Evolutionary conservation across 1,284 basidiomycete species (phyloP).

Genomic region (Boletus smithii): DNA sequence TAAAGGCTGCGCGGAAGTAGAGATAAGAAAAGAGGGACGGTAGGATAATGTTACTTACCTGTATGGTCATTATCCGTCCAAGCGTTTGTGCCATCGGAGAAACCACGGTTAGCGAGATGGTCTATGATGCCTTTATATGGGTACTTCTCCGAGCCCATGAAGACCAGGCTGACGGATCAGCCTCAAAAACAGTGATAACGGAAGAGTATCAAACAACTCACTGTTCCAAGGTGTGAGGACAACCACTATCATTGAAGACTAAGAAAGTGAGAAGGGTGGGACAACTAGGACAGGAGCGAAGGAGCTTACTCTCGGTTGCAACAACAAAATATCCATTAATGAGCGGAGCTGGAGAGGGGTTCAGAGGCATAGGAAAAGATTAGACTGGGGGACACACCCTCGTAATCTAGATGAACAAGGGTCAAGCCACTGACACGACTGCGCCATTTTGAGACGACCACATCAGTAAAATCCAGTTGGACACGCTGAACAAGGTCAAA

Average conservation of each 20-base stretch:
- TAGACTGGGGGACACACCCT: conserved; percentile 46
- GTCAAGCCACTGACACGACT: conserved; percentile 77
- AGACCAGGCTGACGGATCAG: conserved; percentile 62
- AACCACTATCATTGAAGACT: conserved; percentile 92
- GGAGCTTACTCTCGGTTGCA: conserved; percentile 79
- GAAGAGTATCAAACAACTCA: conserved; percentile 36
- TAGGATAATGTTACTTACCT: conserved; percentile 10
- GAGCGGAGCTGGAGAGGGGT: conserved; percentile 61
- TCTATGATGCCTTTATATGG: conserved; percentile 98
- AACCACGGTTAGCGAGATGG: conserved; percentile 94
- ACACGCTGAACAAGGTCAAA: conserved; percentile 76
- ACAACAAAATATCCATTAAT: conserved; percentile 93
- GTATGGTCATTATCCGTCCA: conserved; percentile 88
- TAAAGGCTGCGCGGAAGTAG: conserved; percentile 61
- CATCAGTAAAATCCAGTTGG: conserved; percentile 72
- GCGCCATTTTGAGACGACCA: conserved; percentile 80
- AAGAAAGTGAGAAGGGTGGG: conserved; percentile 7
- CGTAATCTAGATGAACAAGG: conserved; percentile 79
- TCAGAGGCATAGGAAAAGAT: conserved; percentile 5
- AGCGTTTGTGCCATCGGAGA: conserved; percentile 89
- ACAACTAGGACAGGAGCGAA: neutral
- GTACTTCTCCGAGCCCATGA: conserved; percentile 92
- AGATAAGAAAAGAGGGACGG: neutral
- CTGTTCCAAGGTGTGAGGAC: conserved; percentile 95
- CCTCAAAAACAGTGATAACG: conserved; percentile 4